Base-by-base conservation (phyloP, 1,284 basidiomycete genomes). In the Pascua guehoae region DNA sequence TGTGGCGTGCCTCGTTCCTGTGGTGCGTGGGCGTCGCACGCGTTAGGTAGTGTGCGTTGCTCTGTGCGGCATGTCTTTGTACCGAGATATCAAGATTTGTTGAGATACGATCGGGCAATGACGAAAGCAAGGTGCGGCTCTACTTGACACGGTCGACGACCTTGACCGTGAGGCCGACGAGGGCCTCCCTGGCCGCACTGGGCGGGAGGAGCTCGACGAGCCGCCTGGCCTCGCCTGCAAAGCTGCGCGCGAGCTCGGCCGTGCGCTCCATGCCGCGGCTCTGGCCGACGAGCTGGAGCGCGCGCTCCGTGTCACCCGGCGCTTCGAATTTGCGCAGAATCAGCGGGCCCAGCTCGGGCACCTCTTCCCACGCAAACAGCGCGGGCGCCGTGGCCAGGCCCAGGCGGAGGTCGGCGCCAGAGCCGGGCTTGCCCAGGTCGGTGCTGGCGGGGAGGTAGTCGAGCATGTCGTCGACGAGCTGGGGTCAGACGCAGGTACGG, bases 351-450 rank as follows among this genome's bases (percentile, higher is more conserved):
- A 96, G 81, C 12, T 70, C 65, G 8, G 89, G 85, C 72, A 89
- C 82, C 72, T 96, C 88, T 76, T 96, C 91, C 81, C 90, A 92
- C 14, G 96, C 95, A 70, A 89, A 98, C n/a, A 99, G 78, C 1
- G 88, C 88, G 0, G 95, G 95, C 0, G 89, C 95, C 0, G 93
- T 96, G 2, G 92, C 89, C 18, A 96, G 81, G 1, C 94, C 93
- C 0, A 95, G 80, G 56, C 87, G 84, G 41, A 97, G 80, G 75
- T 98, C 91, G 0, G 91, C 88, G 10, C 89, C 89, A 14, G 86
- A 84, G 0, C 78, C 79, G 0, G 91, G 91, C 78, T 95, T 95
- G 49, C 91, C 91, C 15, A 93, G 81, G 0, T 85, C 81, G 0
- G 82, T 81, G 41, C 82, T 79, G 57, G 82, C 81, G 5, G 87